Evolutionary conservation across 192 early-diverging fungal species (phyloP).

Genomic region (Rhizoclosmatium globosum): DNA sequence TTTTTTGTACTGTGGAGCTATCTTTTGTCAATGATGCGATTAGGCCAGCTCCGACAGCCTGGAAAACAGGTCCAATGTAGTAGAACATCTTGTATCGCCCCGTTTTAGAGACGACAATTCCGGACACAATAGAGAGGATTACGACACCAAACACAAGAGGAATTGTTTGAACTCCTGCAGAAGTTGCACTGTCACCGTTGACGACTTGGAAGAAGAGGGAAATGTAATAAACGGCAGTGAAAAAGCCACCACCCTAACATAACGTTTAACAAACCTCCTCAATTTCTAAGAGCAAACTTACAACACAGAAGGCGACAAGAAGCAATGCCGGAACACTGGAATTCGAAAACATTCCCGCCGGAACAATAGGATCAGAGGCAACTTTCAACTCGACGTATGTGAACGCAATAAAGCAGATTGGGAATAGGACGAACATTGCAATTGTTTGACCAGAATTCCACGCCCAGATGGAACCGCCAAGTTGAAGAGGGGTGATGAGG

Average conservation of each 20-base stretch:
- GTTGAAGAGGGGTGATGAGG: slow-evolving; percentile 76
- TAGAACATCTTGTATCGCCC: slow-evolving; percentile 67
- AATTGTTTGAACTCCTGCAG: slow-evolving; percentile 79
- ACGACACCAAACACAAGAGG: slow-evolving; percentile 81
- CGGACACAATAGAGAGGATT: slow-evolving; percentile 54
- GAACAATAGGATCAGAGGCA: slow-evolving; percentile 77
- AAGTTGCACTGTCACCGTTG: slow-evolving; percentile 74
- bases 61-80: slow-evolving; percentile 64
- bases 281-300: too few species aligned
- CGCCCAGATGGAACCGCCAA: slow-evolving; percentile 76
- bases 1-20: slow-evolving; percentile 59
- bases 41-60: slow-evolving; percentile 72
- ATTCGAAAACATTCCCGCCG: slow-evolving; percentile 67
- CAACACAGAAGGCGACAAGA: slow-evolving; percentile 49
- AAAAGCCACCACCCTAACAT: slow-evolving; percentile 47
- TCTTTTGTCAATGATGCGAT: slow-evolving; percentile 64
- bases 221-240: slow-evolving; percentile 75
- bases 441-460: slow-evolving; percentile 69
- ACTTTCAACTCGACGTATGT: slow-evolving; percentile 69
- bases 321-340: slow-evolving; percentile 49
- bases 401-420: slow-evolving; percentile 52
- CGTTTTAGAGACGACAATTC: background rate
- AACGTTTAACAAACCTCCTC: too few species aligned
- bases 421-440: slow-evolving; percentile 54
- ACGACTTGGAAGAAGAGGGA: slow-evolving; percentile 76